Evolutionary conservation across 1,139 yeast genomes (phyloP), one percentile per base, ranked within the genome.

Genomic region (Pneumocystis murina): DNA sequence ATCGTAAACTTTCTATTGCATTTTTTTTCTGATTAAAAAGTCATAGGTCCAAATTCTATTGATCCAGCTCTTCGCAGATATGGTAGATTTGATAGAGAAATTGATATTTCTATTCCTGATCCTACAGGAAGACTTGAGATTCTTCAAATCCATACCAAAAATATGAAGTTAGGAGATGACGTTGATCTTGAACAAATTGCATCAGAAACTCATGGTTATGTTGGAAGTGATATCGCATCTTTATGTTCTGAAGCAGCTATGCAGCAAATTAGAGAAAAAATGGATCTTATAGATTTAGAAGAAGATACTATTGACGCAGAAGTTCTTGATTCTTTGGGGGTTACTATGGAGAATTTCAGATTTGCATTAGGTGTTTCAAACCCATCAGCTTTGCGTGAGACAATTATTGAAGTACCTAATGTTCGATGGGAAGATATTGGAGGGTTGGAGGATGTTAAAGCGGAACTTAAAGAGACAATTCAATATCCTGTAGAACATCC

Each of bases 401-500:
- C 98, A 64, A 98, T 92, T 71, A 98, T 94, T 69, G 97, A 94
- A 80, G 86, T 90, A 71, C 98, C 92, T 75, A 92, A 92, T 74
- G 97, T 94, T 72, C 89, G 96, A 65, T 92, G 98, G 98, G 95
- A 89, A 74, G 98, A 92, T 74, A 83, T 85, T 73, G 97, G 97
- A 77, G 97, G 97, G 69, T 82, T 94, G 74, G 98, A 92, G 74
- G 85, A 84, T 73, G 92, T 92, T 78, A 92, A 92, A 84, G 84
- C 85, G 73, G 98, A 92, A 79, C 85, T 92, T 76, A 91, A 90
- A 79, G 98, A 92, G 81, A 92, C 98, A 66, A 98, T 92, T 68
- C 97, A 92, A 78, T 92, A 92, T 75, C 99, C 99, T 48, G 98
- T 92, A 64, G 82, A 91, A 75, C 97, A 92, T 76, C 97, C 99